A percentile compares a stretch with the other conserved stretches of the same genome.
phyloP scores from a whole-genome alignment of 106 monocot species.

The Dendrobium chrysotoxum region DNA sequence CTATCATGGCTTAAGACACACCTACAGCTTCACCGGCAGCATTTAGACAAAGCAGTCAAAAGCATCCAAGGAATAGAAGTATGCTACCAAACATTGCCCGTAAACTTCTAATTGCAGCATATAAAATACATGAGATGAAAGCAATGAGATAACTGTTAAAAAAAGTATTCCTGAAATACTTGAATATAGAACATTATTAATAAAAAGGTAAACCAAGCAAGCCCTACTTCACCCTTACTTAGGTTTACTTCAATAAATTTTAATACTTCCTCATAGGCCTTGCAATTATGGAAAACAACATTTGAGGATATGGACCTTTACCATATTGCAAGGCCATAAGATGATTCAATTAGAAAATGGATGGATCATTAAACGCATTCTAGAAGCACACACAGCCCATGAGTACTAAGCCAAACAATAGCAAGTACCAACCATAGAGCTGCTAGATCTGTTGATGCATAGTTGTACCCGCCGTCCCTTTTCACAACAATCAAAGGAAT shows the following conservation, averaged over 20 bases:
- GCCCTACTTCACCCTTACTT: background rate
- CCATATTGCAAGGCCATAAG: background rate
- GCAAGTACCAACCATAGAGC: slow-evolving; percentile 65
- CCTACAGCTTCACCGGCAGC: too few relatives aligned
- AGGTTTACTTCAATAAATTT: background rate
- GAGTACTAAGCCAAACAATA: background rate
- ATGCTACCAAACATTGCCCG: background rate
- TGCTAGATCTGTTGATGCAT: slow-evolving; percentile 90
- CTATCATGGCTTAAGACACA: background rate
- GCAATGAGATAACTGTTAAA: background rate
- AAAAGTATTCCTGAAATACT: background rate
- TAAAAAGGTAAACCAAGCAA: background rate
- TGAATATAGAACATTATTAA: background rate
- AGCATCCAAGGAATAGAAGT: background rate
- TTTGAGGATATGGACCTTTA: background rate
- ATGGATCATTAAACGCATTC: background rate
- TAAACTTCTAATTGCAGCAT: background rate
- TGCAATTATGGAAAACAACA: background rate
- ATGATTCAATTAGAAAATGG: background rate
- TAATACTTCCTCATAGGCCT: background rate
- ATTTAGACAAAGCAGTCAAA: background rate
- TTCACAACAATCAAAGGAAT: slow-evolving; percentile 92
- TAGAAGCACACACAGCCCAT: background rate
- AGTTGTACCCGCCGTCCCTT: slow-evolving; percentile 87
- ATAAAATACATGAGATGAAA: background rate